Percentiles rank a stretch among this genome's conserved stretches.
phyloP scores from a whole-genome alignment of 2,329 filamentous ascomycete genomes.

The Arachnopeziza araneosa region DNA sequence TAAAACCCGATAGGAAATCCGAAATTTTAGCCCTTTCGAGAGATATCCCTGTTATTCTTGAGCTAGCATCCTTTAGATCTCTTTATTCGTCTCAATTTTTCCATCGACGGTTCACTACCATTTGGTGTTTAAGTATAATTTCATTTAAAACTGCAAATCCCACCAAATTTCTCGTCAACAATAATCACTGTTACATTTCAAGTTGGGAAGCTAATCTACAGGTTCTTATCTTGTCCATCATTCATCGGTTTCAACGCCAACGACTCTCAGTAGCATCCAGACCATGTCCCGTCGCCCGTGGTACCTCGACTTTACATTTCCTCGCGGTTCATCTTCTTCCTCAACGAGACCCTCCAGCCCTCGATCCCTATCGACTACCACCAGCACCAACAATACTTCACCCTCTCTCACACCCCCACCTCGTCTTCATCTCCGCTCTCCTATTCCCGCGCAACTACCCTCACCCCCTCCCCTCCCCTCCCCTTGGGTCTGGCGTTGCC shows the following conservation, averaged over 20 bases:
- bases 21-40: not conserved
- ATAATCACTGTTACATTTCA: not conserved
- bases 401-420: slow-evolving; percentile 9
- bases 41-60: not conserved
- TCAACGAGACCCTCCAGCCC: not conserved
- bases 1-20: not conserved
- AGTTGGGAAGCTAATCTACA: not conserved
- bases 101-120: not conserved
- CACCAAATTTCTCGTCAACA: not conserved
- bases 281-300: not conserved
- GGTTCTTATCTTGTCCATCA: not conserved
- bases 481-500: slow-evolving; percentile 35
- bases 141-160: too few relatives aligned
- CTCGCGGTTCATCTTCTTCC: not conserved
- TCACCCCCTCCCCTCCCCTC: slow-evolving; percentile 21
- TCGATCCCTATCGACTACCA: not conserved
- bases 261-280: not conserved
- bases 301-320: not conserved
- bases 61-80: not conserved
- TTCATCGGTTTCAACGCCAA: too few relatives aligned
- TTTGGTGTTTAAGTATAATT: too few relatives aligned
- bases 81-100: not conserved
- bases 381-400: not conserved
- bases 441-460: slow-evolving; percentile 15
- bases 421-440: slow-evolving; percentile 8